phyloP scores from a whole-genome alignment of 331 rosid genomes.

The Cydonia oblonga region DNA sequence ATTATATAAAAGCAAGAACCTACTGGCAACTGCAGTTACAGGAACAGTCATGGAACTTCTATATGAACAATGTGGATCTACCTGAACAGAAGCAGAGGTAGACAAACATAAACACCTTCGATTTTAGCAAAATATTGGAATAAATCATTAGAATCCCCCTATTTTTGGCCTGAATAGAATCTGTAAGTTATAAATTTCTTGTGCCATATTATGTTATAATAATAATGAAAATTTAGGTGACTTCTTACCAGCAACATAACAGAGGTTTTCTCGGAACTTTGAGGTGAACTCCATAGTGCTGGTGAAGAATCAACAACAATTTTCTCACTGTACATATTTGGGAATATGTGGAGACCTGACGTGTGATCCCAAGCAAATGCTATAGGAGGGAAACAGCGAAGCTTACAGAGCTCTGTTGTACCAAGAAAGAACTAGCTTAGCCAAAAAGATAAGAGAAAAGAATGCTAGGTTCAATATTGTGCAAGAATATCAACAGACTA shows the following conservation, averaged over 20 bases:
- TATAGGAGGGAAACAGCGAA: slow-evolving; percentile 95
- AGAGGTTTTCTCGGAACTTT: slow-evolving; percentile 56
- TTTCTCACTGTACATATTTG: slow-evolving; percentile 56
- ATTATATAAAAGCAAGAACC: slow-evolving; percentile 67
- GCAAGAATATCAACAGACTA: neutral
- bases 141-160: neutral
- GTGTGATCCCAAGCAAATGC: slow-evolving; percentile 90
- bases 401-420: slow-evolving; percentile 76
- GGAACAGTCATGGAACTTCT: slow-evolving; percentile 53
- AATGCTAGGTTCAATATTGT: neutral
- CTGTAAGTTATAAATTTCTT: neutral
- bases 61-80: slow-evolving; percentile 96
- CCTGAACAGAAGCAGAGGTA: slow-evolving; percentile 44
- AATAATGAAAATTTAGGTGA: slow-evolving; percentile 5
- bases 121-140: slow-evolving; percentile 6
- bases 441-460: neutral
- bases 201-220: neutral
- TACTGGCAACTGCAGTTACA: slow-evolving; percentile 57
- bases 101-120: slow-evolving; percentile 5
- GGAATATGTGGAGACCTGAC: slow-evolving; percentile 80
- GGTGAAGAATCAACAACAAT: slow-evolving; percentile 88
- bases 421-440: slow-evolving; percentile 20
- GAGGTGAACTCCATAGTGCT: slow-evolving; percentile 62
- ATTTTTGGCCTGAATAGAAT: neutral
- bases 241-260: slow-evolving; percentile 71